These are phyloP conservation scores for Logfia minima DNA, from an alignment of 129 eudicot genomes.

Conservation along the genomic window DNA sequence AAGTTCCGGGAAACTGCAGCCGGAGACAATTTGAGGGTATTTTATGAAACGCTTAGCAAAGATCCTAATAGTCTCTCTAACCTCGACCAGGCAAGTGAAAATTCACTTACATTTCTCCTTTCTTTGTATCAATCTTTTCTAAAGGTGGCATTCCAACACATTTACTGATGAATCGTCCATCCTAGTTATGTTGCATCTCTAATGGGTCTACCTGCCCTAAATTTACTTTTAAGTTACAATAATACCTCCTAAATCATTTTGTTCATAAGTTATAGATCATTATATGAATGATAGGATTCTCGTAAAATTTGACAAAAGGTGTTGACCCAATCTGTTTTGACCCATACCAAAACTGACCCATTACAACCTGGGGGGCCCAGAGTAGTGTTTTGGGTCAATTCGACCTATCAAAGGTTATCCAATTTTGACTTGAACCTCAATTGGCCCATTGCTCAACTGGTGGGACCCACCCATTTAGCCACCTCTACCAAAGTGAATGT, in stretches of 20 bases:
- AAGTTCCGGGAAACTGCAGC: slow-evolving; percentile 96
- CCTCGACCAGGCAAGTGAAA: slow-evolving; percentile 79
- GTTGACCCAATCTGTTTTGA: background rate
- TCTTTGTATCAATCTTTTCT: background rate
- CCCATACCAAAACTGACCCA: background rate
- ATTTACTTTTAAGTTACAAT: too few species aligned
- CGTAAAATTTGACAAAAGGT: background rate
- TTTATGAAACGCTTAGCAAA: slow-evolving; percentile 95
- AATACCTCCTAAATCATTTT: too few species aligned
- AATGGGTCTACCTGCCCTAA: background rate
- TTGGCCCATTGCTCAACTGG: background rate
- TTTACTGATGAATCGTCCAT: background rate
- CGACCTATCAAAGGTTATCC: background rate
- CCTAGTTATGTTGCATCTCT: background rate
- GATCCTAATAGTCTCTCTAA: slow-evolving; percentile 98
- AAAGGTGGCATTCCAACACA: background rate
- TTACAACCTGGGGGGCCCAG: background rate
- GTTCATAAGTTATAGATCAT: too few species aligned
- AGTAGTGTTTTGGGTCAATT: background rate
- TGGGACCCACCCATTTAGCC: background rate
- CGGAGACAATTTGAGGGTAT: slow-evolving; percentile 87
- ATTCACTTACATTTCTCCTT: background rate
- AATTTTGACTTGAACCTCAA: background rate
- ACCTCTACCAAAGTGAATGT: background rate
- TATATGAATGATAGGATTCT: background rate